Percentiles rank a stretch among this genome's conserved stretches.
Evolutionary conservation across 352 stramenopile species (phyloP).

Genomic region (Globisporangium spinosum): DNA sequence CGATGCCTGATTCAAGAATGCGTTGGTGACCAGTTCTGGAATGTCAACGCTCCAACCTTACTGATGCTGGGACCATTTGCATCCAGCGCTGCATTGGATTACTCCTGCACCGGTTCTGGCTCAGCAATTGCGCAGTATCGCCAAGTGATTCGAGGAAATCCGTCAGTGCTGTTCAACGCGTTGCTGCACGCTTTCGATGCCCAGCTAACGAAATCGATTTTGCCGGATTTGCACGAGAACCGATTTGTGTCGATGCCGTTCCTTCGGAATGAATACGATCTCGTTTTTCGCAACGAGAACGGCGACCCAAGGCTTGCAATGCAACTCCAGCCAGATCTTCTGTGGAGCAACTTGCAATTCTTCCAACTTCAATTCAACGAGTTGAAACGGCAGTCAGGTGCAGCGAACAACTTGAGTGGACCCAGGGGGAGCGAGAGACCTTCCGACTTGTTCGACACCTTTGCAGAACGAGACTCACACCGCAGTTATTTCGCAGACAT

Average conservation of each 20-base stretch:
- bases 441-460: slow-evolving; percentile 6
- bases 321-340: slow-evolving; percentile 31
- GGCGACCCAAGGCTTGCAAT: slow-evolving; percentile 48
- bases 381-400: slow-evolving; percentile 26
- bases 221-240: slow-evolving; percentile 55
- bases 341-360: slow-evolving; percentile 50
- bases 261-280: slow-evolving; percentile 42
- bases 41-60: slow-evolving; percentile 60
- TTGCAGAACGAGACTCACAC: slow-evolving; percentile 2
- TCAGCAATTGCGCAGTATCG: slow-evolving; percentile 42
- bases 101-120: slow-evolving; percentile 4
- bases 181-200: slow-evolving; percentile 56
- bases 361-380: slow-evolving; percentile 54
- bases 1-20: slow-evolving; percentile 34
- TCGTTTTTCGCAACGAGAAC: slow-evolving; percentile 53
- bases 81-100: slow-evolving; percentile 48
- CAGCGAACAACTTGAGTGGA: neutral
- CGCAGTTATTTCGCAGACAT: slow-evolving; percentile 11
- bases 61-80: slow-evolving; percentile 58
- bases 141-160: slow-evolving; percentile 44
- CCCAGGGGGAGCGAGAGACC: neutral
- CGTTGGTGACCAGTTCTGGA: slow-evolving; percentile 68
- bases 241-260: slow-evolving; percentile 56
- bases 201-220: slow-evolving; percentile 41
- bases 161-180: slow-evolving; percentile 51